These are phyloP conservation scores for Manihot esculenta DNA, from an alignment of 441 rosid genomes.

Conservation along the genomic window DNA sequence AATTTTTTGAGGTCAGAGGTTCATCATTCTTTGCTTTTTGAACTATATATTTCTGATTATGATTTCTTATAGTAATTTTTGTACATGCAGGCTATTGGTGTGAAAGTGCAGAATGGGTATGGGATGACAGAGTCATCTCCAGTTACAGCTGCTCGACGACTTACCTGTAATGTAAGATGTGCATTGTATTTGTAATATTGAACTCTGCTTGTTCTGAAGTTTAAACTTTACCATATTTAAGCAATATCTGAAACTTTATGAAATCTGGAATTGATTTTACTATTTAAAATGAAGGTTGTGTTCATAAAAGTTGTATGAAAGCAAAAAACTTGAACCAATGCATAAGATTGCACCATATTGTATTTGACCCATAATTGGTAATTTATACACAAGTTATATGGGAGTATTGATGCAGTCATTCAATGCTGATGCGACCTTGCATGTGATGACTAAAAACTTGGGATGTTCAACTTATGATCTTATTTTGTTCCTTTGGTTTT, in stretches of 20 bases:
- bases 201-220: not conserved
- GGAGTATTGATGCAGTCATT: too few relatives aligned
- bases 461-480: too few relatives aligned
- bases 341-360: not conserved
- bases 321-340: not conserved
- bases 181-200: conserved; percentile 10
- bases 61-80: conserved; percentile 20
- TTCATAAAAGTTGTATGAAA: not conserved
- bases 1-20: conserved; percentile 80
- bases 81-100: conserved; percentile 73
- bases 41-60: conserved; percentile 13
- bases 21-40: conserved; percentile 4
- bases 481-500: too few relatives aligned
- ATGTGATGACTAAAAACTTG: too few relatives aligned
- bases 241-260: not conserved
- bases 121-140: conserved; percentile 98
- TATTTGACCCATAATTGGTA: not conserved
- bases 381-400: not conserved
- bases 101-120: conserved; percentile 80
- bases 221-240: not conserved
- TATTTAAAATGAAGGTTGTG: not conserved
- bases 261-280: conserved; percentile 6
- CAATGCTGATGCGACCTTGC: too few relatives aligned
- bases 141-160: conserved; percentile 68
- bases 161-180: conserved; percentile 62